A percentile compares a stretch with the other conserved stretches of the same genome.
These are phyloP conservation scores for Chondrostereum purpureum DNA, from an alignment of 1,284 basidiomycete genomes.

Conservation along the genomic window DNA sequence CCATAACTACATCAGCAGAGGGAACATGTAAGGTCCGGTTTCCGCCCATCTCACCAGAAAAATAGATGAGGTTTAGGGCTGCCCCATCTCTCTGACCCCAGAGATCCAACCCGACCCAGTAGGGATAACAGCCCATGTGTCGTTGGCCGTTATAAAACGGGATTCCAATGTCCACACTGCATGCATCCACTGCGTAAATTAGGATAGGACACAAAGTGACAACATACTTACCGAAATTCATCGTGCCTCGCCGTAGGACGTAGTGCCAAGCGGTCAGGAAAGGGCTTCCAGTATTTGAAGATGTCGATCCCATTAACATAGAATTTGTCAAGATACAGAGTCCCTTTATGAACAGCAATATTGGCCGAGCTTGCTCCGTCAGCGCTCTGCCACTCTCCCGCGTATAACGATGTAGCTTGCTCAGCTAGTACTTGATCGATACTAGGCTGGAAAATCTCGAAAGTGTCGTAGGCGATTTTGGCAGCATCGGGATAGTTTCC, in stretches of 20 bases:
- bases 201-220: neutral
- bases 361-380: neutral
- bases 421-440: neutral
- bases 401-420: neutral
- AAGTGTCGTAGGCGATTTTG: constrained; percentile 1
- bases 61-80: neutral
- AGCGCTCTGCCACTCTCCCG: neutral
- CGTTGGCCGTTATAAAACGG: neutral
- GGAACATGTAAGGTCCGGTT: neutral
- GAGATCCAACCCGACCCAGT: neutral
- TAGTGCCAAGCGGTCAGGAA: neutral
- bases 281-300: neutral
- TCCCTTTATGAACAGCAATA: neutral
- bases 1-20: neutral
- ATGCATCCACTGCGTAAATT: neutral
- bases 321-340: neutral
- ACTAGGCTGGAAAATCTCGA: neutral
- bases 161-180: constrained; percentile 1
- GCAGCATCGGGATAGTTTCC: constrained; percentile 2
- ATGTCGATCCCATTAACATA: neutral
- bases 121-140: neutral
- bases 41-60: neutral
- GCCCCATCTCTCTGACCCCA: constrained; percentile 2
- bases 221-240: neutral
- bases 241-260: neutral